These are phyloP conservation scores for Paradendryphiella salina DNA, from an alignment of 2,329 filamentous ascomycete genomes.

Conservation along the genomic window DNA sequence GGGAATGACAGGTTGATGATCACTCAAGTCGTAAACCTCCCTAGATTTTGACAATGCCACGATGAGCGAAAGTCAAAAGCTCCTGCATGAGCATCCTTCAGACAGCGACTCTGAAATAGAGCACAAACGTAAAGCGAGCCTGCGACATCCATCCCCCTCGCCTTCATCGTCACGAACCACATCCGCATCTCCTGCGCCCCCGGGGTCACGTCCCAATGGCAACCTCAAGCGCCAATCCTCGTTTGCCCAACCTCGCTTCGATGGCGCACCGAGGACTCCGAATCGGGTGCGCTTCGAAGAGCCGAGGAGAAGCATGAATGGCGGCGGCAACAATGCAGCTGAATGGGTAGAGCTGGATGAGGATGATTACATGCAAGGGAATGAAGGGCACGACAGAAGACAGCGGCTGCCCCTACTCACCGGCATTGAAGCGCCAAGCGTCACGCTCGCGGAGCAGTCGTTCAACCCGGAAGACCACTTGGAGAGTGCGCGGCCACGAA, in stretches of 20 bases:
- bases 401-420: conserved; percentile 73
- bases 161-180: conserved; percentile 34
- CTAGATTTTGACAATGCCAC: conserved; percentile 38
- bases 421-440: conserved; percentile 78
- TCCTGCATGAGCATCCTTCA: conserved; percentile 41
- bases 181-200: conserved; percentile 36
- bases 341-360: conserved; percentile 60
- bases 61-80: conserved; percentile 47
- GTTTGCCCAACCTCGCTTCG: conserved; percentile 52
- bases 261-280: conserved; percentile 63
- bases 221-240: conserved; percentile 47
- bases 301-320: conserved; percentile 44
- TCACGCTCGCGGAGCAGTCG: conserved; percentile 66
- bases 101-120: conserved; percentile 39
- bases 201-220: conserved; percentile 31
- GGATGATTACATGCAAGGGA: conserved; percentile 61
- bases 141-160: conserved; percentile 33
- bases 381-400: conserved; percentile 47
- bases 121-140: conserved; percentile 18
- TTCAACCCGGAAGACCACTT: conserved; percentile 62
- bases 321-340: conserved; percentile 26
- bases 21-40: not conserved
- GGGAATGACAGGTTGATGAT: conserved; percentile 7
- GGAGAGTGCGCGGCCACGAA: conserved; percentile 73
- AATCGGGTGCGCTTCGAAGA: conserved; percentile 75